Conservation (phyloP, 768 basidiomycete genomes). For the Pleurotus citrinopileatus region DNA sequence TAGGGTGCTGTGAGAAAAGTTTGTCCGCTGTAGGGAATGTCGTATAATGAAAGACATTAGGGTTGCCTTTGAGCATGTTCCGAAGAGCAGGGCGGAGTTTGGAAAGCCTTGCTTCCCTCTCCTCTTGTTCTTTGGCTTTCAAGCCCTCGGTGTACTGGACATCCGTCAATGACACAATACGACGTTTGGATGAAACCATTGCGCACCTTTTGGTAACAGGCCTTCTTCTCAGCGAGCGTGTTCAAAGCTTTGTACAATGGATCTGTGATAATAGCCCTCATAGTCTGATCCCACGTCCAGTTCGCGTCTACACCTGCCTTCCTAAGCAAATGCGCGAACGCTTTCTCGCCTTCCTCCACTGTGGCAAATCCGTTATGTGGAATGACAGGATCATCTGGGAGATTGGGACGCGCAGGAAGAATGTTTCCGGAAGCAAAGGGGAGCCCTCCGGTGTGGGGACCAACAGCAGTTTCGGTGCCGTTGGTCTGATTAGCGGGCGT, state of each 20-base stretch:
- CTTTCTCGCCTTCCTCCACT: constrained; percentile 88
- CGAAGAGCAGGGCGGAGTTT: constrained; percentile 85
- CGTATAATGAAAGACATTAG: constrained; percentile 87
- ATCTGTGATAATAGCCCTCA: constrained; percentile 97
- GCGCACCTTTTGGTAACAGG: constrained; percentile 87
- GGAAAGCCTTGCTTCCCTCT: constrained; percentile 76
- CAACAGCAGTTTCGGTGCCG: constrained; percentile 45
- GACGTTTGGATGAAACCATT: no score
- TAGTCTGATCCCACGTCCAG: constrained; percentile 98
- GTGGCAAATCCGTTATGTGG: constrained; percentile 89
- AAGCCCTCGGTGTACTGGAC: constrained; percentile 73
- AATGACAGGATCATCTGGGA: constrained; percentile 85
- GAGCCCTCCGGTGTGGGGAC: constrained; percentile 49
- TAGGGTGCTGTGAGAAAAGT: constrained; percentile 81
- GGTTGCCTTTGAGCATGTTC: constrained; percentile 84
- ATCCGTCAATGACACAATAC: no score
- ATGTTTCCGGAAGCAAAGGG: constrained; percentile 61
- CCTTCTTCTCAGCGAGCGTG: constrained; percentile 92
- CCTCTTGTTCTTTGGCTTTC: constrained; percentile 81
- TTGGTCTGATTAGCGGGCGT: constrained; percentile 48
- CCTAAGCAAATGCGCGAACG: constrained; percentile 85
- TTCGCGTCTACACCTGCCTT: constrained; percentile 88
- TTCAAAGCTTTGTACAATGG: constrained; percentile 94
- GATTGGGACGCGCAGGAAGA: constrained; percentile 70
- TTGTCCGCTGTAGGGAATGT: constrained; percentile 88